Base-by-base conservation (phyloP, 768 basidiomycete genomes). In the Pulveroboletus frians region DNA sequence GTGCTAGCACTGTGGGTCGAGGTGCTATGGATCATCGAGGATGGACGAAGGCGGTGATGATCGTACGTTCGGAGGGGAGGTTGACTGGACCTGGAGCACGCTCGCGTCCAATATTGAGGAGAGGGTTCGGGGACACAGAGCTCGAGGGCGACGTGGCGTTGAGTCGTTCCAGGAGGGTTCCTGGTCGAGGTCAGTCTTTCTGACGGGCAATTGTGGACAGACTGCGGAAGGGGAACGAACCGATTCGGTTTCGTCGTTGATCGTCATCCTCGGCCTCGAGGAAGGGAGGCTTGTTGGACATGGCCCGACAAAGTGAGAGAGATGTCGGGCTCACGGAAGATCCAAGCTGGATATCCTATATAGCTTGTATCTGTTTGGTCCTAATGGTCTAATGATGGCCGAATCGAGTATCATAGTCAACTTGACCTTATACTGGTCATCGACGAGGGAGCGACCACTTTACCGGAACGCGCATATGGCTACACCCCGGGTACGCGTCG, bases 401-500 rank as follows among this genome's bases (percentile, higher is more conserved):
- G 32, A 51, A 55, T 63, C 29, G 18, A 51, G 59, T 17, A 51
- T 26, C 23, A 26, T 10, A 39, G 39, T 23, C 21, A 39, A 10
- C 49, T 34, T 9, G 26, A 21, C 32, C 50, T 37, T 18, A 43
- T 49, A 43, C 40, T 40, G n/a, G 39, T 39, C 45, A 14, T 36
- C 39, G 46, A 27, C 46, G 30, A 43, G 38, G 23, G 21, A 35
- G 43, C 17, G 43, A 6, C 2, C 26, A 44, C 38, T 13, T 15
- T 32, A 10, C 37, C 20, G 41, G 31, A 43, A 38, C 40, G 11
- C 31, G 31, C 34, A 31, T 46, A 69, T 65, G 68, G 47, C 59
- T 5, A 43, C 55, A 5, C 50, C 71, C 6, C 66, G 66, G 42
- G 71, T 86, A 18, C 83, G 90, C 41, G 83, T 92, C 20, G 81